Evolutionary conservation across 768 basidiomycete genomes (phyloP).

Genomic region (Dendrothele bispora): DNA sequence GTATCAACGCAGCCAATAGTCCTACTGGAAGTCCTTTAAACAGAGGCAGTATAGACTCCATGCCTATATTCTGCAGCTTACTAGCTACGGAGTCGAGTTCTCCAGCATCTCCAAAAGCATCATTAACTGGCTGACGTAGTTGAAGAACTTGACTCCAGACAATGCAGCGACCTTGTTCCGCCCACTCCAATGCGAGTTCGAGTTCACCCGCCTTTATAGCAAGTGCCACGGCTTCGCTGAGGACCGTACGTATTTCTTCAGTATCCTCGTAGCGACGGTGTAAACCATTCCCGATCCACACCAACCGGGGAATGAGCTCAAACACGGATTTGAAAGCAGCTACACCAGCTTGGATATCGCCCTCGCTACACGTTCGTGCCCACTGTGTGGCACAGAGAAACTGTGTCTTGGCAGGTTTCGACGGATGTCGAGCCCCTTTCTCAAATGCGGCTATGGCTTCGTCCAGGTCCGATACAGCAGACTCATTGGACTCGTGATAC

Average conservation of each 20-base stretch:
- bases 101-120: constrained; percentile 2
- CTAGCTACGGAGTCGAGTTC: constrained; percentile 16
- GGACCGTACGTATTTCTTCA: not conserved
- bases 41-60: not conserved
- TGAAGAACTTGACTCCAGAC: constrained; percentile 9
- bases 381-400: not conserved
- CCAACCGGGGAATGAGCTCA: not conserved
- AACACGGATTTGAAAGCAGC: not conserved
- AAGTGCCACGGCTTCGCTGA: not conserved
- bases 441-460: not conserved
- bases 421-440: not conserved
- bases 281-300: not conserved
- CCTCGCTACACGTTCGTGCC: not conserved
- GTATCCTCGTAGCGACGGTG: not conserved
- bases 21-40: not conserved
- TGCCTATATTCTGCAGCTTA: not conserved
- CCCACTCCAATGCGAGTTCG: constrained; percentile 3
- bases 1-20: not conserved
- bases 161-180: constrained; percentile 12
- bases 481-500: not conserved
- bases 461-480: not conserved
- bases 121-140: constrained; percentile 12
- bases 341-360: not conserved
- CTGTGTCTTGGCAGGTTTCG: not conserved
- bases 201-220: not conserved